These are phyloP conservation scores for Arabis hirsuta DNA, from an alignment of 345 rosid species.

Conservation along the genomic window DNA sequence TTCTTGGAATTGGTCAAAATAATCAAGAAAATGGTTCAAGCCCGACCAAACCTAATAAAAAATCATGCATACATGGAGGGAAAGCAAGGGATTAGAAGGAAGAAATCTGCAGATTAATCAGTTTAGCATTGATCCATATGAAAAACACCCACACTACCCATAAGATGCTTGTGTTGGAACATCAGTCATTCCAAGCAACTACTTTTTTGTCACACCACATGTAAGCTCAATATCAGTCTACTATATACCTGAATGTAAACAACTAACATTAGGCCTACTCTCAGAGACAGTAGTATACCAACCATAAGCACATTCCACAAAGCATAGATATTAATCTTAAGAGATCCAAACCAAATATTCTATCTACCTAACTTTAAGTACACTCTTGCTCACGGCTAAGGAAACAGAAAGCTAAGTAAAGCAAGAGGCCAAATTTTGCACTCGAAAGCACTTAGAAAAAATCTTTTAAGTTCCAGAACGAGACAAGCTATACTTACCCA, in stretches of 20 bases:
- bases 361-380: background rate
- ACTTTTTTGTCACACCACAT: conserved; percentile 19
- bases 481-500: conserved; percentile 50
- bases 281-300: too few species aligned
- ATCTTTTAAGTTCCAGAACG: too few species aligned
- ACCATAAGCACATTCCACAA: background rate
- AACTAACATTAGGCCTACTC: too few species aligned
- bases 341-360: background rate
- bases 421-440: background rate
- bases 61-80: conserved; percentile 3
- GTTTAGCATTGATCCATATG: background rate
- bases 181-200: background rate
- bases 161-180: background rate
- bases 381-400: too few species aligned
- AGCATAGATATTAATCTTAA: background rate
- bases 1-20: background rate
- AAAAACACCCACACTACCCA: background rate
- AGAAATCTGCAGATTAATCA: too few species aligned
- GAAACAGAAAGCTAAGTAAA: background rate
- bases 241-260: background rate
- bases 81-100: background rate
- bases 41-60: background rate
- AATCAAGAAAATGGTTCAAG: background rate
- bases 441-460: too few species aligned
- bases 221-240: conserved; percentile 13